Evolutionary conservation across 768 basidiomycete species (phyloP).

Genomic region (Hydnum rufescens): DNA sequence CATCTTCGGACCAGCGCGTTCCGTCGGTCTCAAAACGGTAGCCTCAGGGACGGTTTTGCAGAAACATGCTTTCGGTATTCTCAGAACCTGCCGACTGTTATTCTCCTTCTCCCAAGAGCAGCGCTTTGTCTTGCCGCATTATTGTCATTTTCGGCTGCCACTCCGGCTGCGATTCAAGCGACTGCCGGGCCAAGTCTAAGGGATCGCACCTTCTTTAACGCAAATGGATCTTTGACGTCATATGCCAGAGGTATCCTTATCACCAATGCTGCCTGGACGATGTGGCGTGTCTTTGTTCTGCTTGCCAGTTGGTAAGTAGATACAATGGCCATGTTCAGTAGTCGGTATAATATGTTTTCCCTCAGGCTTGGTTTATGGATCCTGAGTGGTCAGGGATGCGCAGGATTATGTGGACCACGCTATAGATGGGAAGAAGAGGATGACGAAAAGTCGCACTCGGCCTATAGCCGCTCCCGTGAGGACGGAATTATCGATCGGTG

Average conservation of each 20-base stretch:
- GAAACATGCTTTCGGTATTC: slow-evolving; percentile 71
- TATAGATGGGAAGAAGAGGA: slow-evolving; percentile 69
- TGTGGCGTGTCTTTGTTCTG: slow-evolving; percentile 51
- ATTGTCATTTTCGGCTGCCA: slow-evolving; percentile 30
- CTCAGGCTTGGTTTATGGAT: slow-evolving; percentile 60
- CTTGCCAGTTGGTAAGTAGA: slow-evolving; percentile 43
- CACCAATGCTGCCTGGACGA: slow-evolving; percentile 66
- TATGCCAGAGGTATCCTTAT: slow-evolving; percentile 67
- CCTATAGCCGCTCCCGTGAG: not conserved
- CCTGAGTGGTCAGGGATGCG: slow-evolving; percentile 54
- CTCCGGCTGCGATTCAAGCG: not conserved
- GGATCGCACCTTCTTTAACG: slow-evolving; percentile 58
- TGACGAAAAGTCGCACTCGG: slow-evolving; percentile 12
- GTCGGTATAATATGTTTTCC: slow-evolving; percentile 2
- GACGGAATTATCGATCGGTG: slow-evolving; percentile 34
- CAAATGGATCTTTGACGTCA: slow-evolving; percentile 43
- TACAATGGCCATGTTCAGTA: not conserved
- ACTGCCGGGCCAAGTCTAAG: slow-evolving; percentile 19
- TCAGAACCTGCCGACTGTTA: slow-evolving; percentile 67
- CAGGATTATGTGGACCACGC: slow-evolving; percentile 68
- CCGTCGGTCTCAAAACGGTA: not conserved
- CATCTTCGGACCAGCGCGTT: slow-evolving; percentile 50
- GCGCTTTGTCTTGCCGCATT: slow-evolving; percentile 54
- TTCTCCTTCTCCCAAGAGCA: slow-evolving; percentile 67
- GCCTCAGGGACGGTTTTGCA: slow-evolving; percentile 19